These are phyloP conservation scores for Cercophora sp. DNA, from an alignment of 495 filamentous ascomycete species.

Conservation along the genomic window DNA sequence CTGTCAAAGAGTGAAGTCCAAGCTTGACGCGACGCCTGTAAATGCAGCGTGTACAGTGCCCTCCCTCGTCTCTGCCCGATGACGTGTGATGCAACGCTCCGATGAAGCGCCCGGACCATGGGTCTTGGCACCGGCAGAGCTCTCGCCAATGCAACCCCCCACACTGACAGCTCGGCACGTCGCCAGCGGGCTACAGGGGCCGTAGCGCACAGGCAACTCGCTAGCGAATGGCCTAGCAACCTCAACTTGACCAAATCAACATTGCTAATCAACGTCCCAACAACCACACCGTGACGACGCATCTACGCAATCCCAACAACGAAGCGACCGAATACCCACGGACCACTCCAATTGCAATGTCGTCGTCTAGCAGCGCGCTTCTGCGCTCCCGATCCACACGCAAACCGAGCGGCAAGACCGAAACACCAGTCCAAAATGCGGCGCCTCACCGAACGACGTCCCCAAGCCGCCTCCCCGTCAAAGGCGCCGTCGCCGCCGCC, in stretches of 20 bases:
- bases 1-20: too few relatives aligned
- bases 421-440: conserved; percentile 7
- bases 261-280: neutral
- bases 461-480: conserved; percentile 47
- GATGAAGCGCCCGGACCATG: neutral
- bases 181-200: neutral
- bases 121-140: neutral
- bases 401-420: conserved; percentile 28
- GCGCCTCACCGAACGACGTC: conserved; percentile 28
- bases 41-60: too few relatives aligned
- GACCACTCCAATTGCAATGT: too few relatives aligned
- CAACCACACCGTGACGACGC: too few relatives aligned
- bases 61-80: too few relatives aligned
- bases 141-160: conserved; percentile 7
- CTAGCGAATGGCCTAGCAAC: neutral
- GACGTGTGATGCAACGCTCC: neutral
- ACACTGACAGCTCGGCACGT: too few relatives aligned
- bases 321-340: too few relatives aligned
- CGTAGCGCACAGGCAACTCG: neutral
- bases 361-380: conserved; percentile 34
- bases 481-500: conserved; percentile 20
- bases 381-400: conserved; percentile 44
- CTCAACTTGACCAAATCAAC: neutral
- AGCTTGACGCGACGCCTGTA: too few relatives aligned
- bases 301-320: too few relatives aligned